Base-by-base conservation (phyloP, 345 rosid genomes). In the Gossypium arboreum region DNA sequence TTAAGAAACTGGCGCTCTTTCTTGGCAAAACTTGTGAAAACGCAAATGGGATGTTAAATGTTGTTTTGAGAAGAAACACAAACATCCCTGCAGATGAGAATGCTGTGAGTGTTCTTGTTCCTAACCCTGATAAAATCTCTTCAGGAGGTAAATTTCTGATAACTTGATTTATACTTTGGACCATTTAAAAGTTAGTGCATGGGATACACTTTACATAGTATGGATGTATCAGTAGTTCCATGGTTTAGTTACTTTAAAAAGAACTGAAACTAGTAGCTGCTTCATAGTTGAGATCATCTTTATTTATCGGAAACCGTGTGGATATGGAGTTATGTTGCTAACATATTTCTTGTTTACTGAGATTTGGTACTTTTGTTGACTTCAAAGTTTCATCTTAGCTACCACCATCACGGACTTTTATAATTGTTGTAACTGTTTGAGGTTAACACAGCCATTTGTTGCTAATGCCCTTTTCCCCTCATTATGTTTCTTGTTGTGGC, bases 81-180 rank as follows among this genome's bases (percentile, higher is more conserved):
- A 90, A 87, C 77, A 85, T 88, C 18, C 84, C 86, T 70, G 93
- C 88, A 54, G 98, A 92, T 72, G 74, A 68, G 61, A 94, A 91
- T 85, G 97, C 97, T 73, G 97, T 92, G 68, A 86, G 93, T 77
- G 74, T 92, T 79, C 85, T 88, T 80, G 88, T 92, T 83, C 78
- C 86, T 56, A 82, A 88, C 80, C 91, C 97, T 44, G 88, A 88
- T 77, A 77, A 83, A 73, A 71, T 60, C 55, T 78, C 83, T 63
- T 74, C 60, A 75, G 88, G 83, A 76, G 97, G 97, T 90, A 78
- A 78, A 79, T 18, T 58, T 69, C n/a, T 3, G 29, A 68, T 73
- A 75, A 52, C 71, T 75, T 63, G 27, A 73, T 16, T 43, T 54
- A 41, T 17, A 61, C 24, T 62, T 29, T 50, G 55, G 63, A 15